Evolutionary conservation across 1,139 yeast genomes (phyloP).

Genomic region (Debaryomyces nepalensis): DNA sequence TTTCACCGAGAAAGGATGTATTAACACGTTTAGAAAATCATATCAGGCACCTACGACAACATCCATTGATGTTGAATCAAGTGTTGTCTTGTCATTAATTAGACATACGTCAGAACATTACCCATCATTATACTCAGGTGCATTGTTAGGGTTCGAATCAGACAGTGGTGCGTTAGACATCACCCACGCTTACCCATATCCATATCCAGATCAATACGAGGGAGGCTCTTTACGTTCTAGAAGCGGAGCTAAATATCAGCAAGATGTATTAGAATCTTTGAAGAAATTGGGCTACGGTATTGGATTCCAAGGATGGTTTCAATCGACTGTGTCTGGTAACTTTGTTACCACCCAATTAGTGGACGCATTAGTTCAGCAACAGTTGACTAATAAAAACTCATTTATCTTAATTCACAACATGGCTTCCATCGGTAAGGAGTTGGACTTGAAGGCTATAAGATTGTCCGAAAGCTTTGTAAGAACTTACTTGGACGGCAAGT

Average conservation of each 20-base stretch:
- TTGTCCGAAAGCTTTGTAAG: conserved; percentile 66
- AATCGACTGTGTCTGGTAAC: conserved; percentile 70
- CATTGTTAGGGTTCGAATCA: conserved; percentile 76
- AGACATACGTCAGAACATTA: conserved; percentile 73
- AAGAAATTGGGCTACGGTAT: conserved; percentile 69
- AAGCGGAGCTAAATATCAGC: conserved; percentile 70
- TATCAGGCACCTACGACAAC: conserved; percentile 49
- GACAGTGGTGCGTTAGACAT: conserved; percentile 53
- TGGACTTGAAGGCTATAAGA: conserved; percentile 72
- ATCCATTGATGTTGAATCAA: conserved; percentile 54
- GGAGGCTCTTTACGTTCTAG: conserved; percentile 60
- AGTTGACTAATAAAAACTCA: conserved; percentile 65
- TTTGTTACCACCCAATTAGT: conserved; percentile 68
- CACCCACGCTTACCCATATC: conserved; percentile 71
- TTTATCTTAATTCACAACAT: conserved; percentile 77
- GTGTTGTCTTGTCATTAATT: conserved; percentile 70
- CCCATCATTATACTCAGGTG: conserved; percentile 74
- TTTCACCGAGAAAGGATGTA: neutral
- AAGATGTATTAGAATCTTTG: conserved; percentile 66
- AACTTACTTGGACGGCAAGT: conserved; percentile 60
- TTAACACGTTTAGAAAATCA: conserved; percentile 22
- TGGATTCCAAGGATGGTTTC: conserved; percentile 84
- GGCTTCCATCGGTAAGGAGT: conserved; percentile 64
- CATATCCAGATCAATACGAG: conserved; percentile 57
- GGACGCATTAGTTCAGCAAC: conserved; percentile 70